Evolutionary conservation across 148 eudicot species (phyloP).

Genomic region (Pharnaceum exiguum): DNA sequence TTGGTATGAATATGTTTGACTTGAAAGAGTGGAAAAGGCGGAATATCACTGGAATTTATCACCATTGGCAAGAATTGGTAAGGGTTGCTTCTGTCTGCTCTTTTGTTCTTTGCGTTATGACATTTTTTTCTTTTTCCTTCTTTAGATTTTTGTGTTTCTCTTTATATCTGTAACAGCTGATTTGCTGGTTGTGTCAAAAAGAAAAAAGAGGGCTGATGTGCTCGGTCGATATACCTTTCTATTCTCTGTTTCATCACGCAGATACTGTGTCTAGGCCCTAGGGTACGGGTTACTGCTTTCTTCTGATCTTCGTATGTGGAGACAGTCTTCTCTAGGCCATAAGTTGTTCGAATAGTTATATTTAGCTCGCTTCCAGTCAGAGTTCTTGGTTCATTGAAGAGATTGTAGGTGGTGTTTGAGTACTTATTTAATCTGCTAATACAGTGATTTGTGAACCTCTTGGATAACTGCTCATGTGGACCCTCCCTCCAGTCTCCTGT

Average conservation of each 20-base stretch:
- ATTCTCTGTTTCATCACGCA: background rate
- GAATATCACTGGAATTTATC: constrained; percentile 95
- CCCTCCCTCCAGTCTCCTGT: no score
- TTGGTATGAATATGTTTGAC: constrained; percentile 98
- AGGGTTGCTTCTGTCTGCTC: constrained; percentile 9
- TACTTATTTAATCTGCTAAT: no score
- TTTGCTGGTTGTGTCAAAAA: background rate
- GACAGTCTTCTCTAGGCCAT: no score
- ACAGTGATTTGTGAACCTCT: no score
- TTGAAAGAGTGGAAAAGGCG: constrained; percentile 83
- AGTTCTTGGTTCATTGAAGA: no score
- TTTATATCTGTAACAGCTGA: no score
- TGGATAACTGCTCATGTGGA: no score
- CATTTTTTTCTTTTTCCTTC: background rate
- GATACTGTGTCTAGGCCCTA: background rate
- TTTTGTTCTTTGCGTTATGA: background rate
- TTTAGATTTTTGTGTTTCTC: background rate
- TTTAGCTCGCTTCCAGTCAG: background rate
- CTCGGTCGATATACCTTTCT: no score
- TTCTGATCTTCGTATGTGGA: background rate
- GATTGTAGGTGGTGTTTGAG: no score
- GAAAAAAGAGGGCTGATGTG: background rate
- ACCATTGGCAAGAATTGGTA: constrained; percentile 92
- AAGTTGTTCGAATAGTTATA: no score
- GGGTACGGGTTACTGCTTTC: background rate